A percentile compares a stretch with the other conserved stretches of the same genome.
phyloP scores from a whole-genome alignment of 73 alveolate genomes.

The Paramecium caudatum region DNA sequence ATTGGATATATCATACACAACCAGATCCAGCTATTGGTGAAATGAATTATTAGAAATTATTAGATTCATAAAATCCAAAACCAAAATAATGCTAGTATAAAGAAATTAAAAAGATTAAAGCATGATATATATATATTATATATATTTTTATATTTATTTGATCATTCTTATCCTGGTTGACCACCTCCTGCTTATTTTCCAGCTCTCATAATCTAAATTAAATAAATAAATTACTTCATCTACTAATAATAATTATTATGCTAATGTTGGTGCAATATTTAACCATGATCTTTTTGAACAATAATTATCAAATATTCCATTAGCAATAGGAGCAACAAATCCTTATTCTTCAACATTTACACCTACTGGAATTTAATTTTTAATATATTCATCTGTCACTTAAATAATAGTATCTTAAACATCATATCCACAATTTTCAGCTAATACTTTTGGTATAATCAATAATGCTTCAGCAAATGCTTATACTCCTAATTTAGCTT shows the following conservation, averaged over 20 bases:
- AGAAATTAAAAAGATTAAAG: not conserved
- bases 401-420: conserved; percentile 90
- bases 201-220: conserved; percentile 77
- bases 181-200: conserved; percentile 78
- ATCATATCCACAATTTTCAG: conserved; percentile 96
- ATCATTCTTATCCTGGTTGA: conserved; percentile 45
- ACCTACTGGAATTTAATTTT: conserved; percentile 91
- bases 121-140: not conserved
- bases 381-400: conserved; percentile 84
- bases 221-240: conserved; percentile 67
- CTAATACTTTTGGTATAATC: conserved; percentile 92
- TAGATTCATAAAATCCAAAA: conserved; percentile 53
- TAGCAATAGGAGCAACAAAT: conserved; percentile 73
- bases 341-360: conserved; percentile 81
- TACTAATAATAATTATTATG: conserved; percentile 72
- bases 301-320: conserved; percentile 72
- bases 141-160: too few species aligned
- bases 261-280: conserved; percentile 76
- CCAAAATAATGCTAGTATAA: conserved; percentile 54
- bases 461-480: conserved; percentile 96
- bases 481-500: conserved; percentile 95
- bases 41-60: not conserved
- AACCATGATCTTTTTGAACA: conserved; percentile 73
- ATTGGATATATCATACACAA: conserved; percentile 46
- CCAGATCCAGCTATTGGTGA: not conserved